Base-by-base conservation (phyloP, 2,329 filamentous ascomycete genomes). In the Bimuria novae-zelandiae region DNA sequence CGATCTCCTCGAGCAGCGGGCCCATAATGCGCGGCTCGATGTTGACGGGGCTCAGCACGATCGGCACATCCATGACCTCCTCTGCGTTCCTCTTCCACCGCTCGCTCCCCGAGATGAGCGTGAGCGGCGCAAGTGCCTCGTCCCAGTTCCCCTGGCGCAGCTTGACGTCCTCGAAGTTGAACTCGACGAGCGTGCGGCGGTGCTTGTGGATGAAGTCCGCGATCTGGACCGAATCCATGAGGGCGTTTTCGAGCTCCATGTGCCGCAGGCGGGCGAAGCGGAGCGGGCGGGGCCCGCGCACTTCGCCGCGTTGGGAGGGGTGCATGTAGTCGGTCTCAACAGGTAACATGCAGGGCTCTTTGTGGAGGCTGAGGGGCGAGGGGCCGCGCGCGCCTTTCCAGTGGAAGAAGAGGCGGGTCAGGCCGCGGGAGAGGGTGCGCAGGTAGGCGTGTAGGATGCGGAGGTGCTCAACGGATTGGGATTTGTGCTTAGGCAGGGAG, bases 111-210 rank as follows among this genome's bases (percentile, higher is more conserved):
- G 70, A 70, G 43, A 67, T 79, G 65, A 65, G 60, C 22, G 82
- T 84, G 51, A 95, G 76, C 1, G 89, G 88, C 33, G 85, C 84
- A n/a, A 96, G 81, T 0, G 90, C 90, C 25, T 92, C 87, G 53
- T 94, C 88, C 90, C 90, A 96, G 52, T 80, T 87, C 23, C 89
- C 90, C 55, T 83, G 81, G 45, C 85, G 80, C 37, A 96, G 81
- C 25, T 82, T 79, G 16, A 92, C 86, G 57, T 89, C 86, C 68
- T 92, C 86, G 71, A 95, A 91, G 69, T 91, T 87, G 67, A 93
- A 90, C 67, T 93, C 88, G 58, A 83, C 81, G 40, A 95, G 83
- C 0, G 85, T 87, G 50, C 79, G 77, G 25, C 84, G 82, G 74
- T 96, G 90, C 11, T 79, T 76, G 44, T 79, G 75, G 53, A 94